A percentile compares a stretch with the other conserved stretches of the same genome.
Conservation (phyloP, 805 yeast genomes). For the Saccharomycopsis schoenii region DNA sequence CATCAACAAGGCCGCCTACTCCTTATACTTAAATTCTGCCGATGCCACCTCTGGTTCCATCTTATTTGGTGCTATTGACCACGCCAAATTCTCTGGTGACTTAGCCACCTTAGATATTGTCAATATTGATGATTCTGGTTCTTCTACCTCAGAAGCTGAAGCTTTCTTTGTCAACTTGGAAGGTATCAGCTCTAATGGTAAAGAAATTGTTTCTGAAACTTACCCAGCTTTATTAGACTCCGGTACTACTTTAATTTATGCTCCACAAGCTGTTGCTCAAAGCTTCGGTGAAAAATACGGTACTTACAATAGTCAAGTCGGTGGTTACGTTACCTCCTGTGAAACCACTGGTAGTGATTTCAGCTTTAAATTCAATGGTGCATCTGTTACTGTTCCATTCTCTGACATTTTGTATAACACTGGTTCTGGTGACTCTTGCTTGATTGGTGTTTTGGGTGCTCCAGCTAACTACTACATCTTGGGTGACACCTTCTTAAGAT, state of each 20-base stretch:
- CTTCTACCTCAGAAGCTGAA: conserved; percentile 7
- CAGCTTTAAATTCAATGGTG: conserved; percentile 49
- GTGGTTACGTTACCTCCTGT: conserved; percentile 42
- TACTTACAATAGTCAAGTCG: conserved; percentile 30
- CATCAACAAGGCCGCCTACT: conserved; percentile 29
- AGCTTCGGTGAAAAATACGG: conserved; percentile 15
- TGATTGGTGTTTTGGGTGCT: conserved; percentile 32
- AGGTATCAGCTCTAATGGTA: conserved; percentile 21
- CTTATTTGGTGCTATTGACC: conserved; percentile 49
- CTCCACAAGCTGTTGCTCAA: conserved; percentile 29
- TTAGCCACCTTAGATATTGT: conserved; percentile 26
- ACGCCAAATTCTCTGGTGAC: conserved; percentile 36
- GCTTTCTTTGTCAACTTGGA: conserved; percentile 16
- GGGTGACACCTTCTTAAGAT: conserved; percentile 46
- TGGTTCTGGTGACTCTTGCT: conserved; percentile 30
- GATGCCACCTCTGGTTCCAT: conserved; percentile 26
- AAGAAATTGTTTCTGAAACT: conserved; percentile 16
- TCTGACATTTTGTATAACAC: conserved; percentile 23
- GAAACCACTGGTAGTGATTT: conserved; percentile 27
- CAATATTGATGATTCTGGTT: conserved; percentile 14
- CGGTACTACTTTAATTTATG: conserved; percentile 36
- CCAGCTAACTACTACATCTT: conserved; percentile 31
- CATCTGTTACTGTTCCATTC: conserved; percentile 41
- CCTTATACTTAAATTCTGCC: conserved; percentile 26
- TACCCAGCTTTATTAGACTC: conserved; percentile 35